phyloP scores from a whole-genome alignment of 805 yeast species.

The Candida montana region DNA sequence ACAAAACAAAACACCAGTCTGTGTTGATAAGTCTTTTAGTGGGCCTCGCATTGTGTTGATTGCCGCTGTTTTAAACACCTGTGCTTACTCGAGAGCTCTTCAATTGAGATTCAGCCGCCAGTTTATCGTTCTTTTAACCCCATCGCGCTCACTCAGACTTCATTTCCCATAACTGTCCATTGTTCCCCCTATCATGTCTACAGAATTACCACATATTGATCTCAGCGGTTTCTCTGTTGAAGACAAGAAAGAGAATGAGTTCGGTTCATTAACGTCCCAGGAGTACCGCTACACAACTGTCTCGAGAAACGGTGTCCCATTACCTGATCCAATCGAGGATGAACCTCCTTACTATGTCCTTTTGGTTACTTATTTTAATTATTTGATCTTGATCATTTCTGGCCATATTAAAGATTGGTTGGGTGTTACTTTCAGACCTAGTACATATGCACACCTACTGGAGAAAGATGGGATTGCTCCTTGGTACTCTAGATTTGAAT shows the following conservation, averaged over 20 bases:
- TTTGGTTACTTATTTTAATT: slow-evolving; percentile 79
- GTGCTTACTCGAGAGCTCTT: no score
- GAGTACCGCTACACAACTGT: slow-evolving; percentile 59
- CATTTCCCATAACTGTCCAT: no score
- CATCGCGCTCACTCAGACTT: neutral
- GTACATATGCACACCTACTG: slow-evolving; percentile 57
- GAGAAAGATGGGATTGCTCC: slow-evolving; percentile 93
- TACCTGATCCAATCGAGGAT: slow-evolving; percentile 60
- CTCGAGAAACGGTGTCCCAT: slow-evolving; percentile 49
- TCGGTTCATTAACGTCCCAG: slow-evolving; percentile 61
- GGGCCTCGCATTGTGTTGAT: no score
- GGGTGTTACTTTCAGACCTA: slow-evolving; percentile 68
- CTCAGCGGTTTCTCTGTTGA: slow-evolving; percentile 31
- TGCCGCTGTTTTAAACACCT: no score
- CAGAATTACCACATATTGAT: slow-evolving; percentile 30
- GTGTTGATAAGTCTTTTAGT: neutral
- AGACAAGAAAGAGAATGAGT: slow-evolving; percentile 55
- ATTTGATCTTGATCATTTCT: slow-evolving; percentile 73
- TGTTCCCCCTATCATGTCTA: slow-evolving; percentile 15
- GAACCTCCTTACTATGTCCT: slow-evolving; percentile 83
- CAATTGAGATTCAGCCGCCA: no score
- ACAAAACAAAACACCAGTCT: neutral
- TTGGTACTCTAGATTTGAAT: slow-evolving; percentile 89
- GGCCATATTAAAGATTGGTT: slow-evolving; percentile 91
- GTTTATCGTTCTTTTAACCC: no score